phyloP scores from a whole-genome alignment of 768 basidiomycete genomes.

The Crepidotus variabilis region DNA sequence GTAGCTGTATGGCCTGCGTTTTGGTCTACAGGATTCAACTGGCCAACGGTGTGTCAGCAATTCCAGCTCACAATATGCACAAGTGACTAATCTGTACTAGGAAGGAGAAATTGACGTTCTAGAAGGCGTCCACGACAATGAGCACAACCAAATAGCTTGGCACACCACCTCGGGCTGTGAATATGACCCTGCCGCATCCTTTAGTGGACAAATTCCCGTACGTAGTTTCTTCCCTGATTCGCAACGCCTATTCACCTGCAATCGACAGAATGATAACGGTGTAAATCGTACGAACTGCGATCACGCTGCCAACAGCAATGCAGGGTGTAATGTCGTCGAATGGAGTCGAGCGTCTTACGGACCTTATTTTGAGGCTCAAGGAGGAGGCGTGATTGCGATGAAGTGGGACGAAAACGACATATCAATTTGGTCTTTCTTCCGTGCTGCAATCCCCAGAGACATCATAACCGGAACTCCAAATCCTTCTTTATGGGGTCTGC shows the following conservation, averaged over 20 bases:
- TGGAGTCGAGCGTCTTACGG: constrained; percentile 87
- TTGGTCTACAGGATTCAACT: constrained; percentile 64
- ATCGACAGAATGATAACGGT: constrained; percentile 41
- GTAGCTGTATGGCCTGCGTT: constrained; percentile 84
- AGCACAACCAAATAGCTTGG: constrained; percentile 83
- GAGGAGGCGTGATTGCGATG: constrained; percentile 87
- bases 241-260: neutral
- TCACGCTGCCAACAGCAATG: constrained; percentile 47
- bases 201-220: constrained; percentile 21
- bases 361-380: constrained; percentile 71
- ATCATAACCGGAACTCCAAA: constrained; percentile 58
- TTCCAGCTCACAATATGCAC: constrained; percentile 1
- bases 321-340: constrained; percentile 77
- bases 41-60: constrained; percentile 55
- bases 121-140: constrained; percentile 81
- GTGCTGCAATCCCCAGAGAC: constrained; percentile 70
- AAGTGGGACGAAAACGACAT: constrained; percentile 83
- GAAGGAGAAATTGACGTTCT: constrained; percentile 81
- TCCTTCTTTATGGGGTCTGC: constrained; percentile 66
- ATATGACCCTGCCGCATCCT: constrained; percentile 18
- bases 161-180: constrained; percentile 44
- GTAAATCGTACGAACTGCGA: constrained; percentile 52
- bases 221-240: neutral
- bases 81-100: constrained; percentile 29
- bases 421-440: constrained; percentile 82